Evolutionary conservation across 1,284 basidiomycete genomes (phyloP), one percentile per base, ranked within the genome.

Genomic region (Leccinum olivaceoglutinosum): DNA sequence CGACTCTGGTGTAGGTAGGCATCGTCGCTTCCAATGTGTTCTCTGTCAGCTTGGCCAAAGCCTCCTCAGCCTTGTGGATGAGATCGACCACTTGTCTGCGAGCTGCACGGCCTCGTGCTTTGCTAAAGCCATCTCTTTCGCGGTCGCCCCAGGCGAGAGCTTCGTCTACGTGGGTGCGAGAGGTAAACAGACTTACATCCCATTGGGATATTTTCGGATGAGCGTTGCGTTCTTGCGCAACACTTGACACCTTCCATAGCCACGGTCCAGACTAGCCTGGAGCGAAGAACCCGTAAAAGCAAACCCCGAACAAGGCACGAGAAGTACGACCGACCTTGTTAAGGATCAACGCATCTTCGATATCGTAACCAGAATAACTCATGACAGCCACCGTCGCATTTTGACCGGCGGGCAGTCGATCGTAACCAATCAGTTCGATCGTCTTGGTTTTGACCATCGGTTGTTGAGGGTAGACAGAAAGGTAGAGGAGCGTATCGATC

Each of bases 401-500:
- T 77, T 99, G 96, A 5, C 97, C 97, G 4, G 97, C 97, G 0
- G 97, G 97, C 7, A 99, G 84, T 68, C 90, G 90, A 78, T 99
- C 96, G 75, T 99, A 99, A 1, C 96, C 96, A 62, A 98, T 87
- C 61, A 99, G 78, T 75, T 99, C 97, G 67, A 99, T 98, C 1
- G 96, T 96, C 76, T 96, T 96, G 7, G 97, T 98, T 79, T 98
- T 98, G 66, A 98, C 96, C 96, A 99, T 98, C 0, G 97, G 98
- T 73, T 98, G 93, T 73, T 99, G 97, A 11, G 97, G 97, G 71
- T 99, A 99, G n/a, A 98, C 94, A 67, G 95, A 93, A 60, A 99
- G 85, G 78, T 99, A 99, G 29, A 99, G 83, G n/a, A 99, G 83
- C 1, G 97, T 99, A 76, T 99, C 97, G 75, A 99, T 99, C 56